Base-by-base conservation (phyloP, 176 grass and related monocot genomes). In the Aegilops longissima region DNA sequence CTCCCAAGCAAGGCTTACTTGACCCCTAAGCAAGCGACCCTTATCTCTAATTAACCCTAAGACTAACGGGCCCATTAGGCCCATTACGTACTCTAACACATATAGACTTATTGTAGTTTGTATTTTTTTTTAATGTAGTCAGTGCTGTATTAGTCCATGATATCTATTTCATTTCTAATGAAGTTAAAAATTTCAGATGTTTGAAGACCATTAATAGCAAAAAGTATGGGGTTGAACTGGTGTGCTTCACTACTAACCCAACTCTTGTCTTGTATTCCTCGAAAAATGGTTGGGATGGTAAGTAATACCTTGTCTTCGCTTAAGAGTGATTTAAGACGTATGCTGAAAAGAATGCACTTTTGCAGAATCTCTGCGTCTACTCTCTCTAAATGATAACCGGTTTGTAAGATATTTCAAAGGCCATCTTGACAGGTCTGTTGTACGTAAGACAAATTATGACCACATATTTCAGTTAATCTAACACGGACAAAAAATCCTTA, bases 141-240 rank as follows among this genome's bases (percentile, higher is more conserved):
- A 42, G 42, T 73, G 38, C 12, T 73, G 63, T 71, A 6, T 62
- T 85, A 45, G n/a, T 42, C 9, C 8, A 51, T 91, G 49, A 64
- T 79, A 86, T 69, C 23, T 25, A 86, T 75, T 84, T 85, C 44
- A 66, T 88, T 82, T 61, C n/a, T 79, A 49, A 87, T 44, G 52
- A 14, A 77, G 73, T 80, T 54, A 66, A 13, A 12, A 31, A 67
- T 83, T 21, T 59, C 86, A 98, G 97, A 66, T 98, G 97, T 85
- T 91, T 98, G 86, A 98, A 98, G 88, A 98, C 97, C 27, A 98
- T 98, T 84, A 98, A 98, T 92, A 98, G 97, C 89, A 98, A 98
- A 88, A 98, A 98, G 12, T 96, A 98, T 90, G 97, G 97, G 25
- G 97, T 98, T 56, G 97, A 98, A 79, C 80, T 98, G 69, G 97